Conservation (phyloP, 23 red algal species). For the Gracilaria gracilis region DNA sequence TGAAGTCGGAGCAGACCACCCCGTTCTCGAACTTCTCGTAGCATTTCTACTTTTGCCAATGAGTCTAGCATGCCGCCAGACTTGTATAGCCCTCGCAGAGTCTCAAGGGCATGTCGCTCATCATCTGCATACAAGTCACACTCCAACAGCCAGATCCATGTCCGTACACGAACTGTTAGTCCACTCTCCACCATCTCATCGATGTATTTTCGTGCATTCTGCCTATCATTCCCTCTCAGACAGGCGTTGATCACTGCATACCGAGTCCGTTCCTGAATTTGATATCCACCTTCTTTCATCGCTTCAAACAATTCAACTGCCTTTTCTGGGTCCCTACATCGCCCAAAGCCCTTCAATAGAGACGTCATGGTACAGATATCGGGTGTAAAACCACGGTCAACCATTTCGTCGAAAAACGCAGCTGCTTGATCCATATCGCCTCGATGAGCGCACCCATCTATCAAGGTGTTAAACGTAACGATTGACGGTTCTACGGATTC, state of each 20-base stretch:
- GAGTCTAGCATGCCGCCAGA: constrained; percentile 33
- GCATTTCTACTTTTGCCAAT: constrained; percentile 17
- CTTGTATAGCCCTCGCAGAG: constrained; percentile 37
- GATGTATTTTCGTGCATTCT: constrained; percentile 43
- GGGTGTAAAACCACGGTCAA: constrained; percentile 54
- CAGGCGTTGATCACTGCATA: constrained; percentile 85
- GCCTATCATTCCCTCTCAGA: constrained; percentile 66
- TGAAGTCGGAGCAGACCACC: constrained; percentile 55
- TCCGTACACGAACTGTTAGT: constrained; percentile 56
- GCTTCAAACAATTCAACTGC: constrained; percentile 77
- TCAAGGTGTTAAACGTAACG: constrained; percentile 78
- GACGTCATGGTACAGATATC: constrained; percentile 80
- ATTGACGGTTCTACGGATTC: constrained; percentile 63
- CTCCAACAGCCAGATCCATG: constrained; percentile 67
- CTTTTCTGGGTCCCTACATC: constrained; percentile 49
- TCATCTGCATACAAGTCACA: constrained; percentile 62
- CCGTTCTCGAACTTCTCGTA: constrained; percentile 37
- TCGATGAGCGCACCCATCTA: constrained; percentile 80
- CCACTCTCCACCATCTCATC: constrained; percentile 55
- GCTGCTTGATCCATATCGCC: constrained; percentile 76
- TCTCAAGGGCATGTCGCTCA: constrained; percentile 50
- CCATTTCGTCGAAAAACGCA: constrained; percentile 78
- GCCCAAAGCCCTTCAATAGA: constrained; percentile 81
- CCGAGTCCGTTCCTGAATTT: constrained; percentile 69
- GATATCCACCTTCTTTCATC: constrained; percentile 72